Evolutionary conservation across 2,329 filamentous ascomycete species (phyloP).

Genomic region (Nannizzia gypsea): DNA sequence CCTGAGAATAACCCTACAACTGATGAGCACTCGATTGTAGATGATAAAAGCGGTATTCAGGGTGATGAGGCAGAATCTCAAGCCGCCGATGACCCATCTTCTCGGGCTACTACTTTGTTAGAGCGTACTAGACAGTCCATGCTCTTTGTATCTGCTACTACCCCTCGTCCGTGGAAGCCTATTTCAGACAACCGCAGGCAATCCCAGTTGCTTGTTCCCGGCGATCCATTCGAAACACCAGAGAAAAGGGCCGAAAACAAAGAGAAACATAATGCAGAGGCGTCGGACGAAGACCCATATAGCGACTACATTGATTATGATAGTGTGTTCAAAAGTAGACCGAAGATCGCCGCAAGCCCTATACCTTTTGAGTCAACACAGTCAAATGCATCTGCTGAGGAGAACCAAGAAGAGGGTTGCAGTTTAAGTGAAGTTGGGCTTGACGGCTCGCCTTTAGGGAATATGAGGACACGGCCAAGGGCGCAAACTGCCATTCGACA

Average conservation of each 20-base stretch:
- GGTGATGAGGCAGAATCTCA: background rate
- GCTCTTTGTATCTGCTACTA: conserved; percentile 43
- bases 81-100: conserved; percentile 10
- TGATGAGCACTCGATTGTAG: background rate
- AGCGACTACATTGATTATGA: conserved; percentile 62
- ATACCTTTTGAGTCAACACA: conserved; percentile 22
- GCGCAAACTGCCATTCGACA: background rate
- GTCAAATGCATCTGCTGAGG: background rate
- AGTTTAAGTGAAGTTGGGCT: conserved; percentile 4
- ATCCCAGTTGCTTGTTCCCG: conserved; percentile 35
- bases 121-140: conserved; percentile 77
- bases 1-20: background rate
- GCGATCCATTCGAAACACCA: conserved; percentile 46
- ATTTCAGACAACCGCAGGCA: conserved; percentile 21
- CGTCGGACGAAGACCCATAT: background rate
- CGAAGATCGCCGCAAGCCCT: conserved; percentile 68
- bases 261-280: background rate
- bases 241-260: conserved; percentile 24
- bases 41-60: background rate
- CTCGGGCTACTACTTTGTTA: conserved; percentile 41
- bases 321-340: conserved; percentile 73
- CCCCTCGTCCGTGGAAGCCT: conserved; percentile 16
- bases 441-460: conserved; percentile 10
- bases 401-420: conserved; percentile 6
- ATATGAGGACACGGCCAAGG: background rate